These are phyloP conservation scores for Pyrenula aspistea DNA, from an alignment of 495 filamentous ascomycete genomes.

Conservation along the genomic window DNA sequence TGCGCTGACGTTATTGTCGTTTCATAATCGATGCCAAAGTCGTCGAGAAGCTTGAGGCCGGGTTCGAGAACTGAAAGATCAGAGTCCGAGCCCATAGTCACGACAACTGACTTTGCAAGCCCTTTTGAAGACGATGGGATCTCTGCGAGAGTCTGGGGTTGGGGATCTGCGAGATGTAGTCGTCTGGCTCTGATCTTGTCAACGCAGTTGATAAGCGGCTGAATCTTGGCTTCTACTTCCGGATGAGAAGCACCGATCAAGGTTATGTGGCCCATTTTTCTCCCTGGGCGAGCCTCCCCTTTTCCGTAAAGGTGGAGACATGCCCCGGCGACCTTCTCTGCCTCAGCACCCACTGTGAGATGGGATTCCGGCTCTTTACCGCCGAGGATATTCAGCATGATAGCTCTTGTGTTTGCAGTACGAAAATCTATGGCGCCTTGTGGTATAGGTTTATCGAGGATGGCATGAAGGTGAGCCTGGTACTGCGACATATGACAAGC, in stretches of 20 bases:
- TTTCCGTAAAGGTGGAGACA: slow-evolving; percentile 89
- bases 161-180: background rate
- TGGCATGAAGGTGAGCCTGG: slow-evolving; percentile 77
- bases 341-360: slow-evolving; percentile 47
- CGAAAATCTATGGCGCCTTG: slow-evolving; percentile 45
- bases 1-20: slow-evolving; percentile 89
- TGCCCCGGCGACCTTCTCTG: slow-evolving; percentile 48
- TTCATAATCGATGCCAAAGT: slow-evolving; percentile 62
- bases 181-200: slow-evolving; percentile 55
- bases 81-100: slow-evolving; percentile 94
- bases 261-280: slow-evolving; percentile 95
- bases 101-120: slow-evolving; percentile 47
- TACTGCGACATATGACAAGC: slow-evolving; percentile 84
- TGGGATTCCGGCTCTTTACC: slow-evolving; percentile 60
- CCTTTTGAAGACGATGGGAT: background rate
- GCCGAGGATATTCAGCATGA: slow-evolving; percentile 97
- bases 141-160: background rate
- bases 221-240: slow-evolving; percentile 59
- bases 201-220: slow-evolving; percentile 50
- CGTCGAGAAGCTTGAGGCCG: slow-evolving; percentile 62
- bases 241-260: slow-evolving; percentile 55
- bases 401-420: slow-evolving; percentile 46
- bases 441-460: slow-evolving; percentile 66
- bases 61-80: slow-evolving; percentile 72
- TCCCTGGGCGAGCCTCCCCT: slow-evolving; percentile 63